Percentiles rank a stretch among this genome's conserved stretches.
Conservation (phyloP, 2,329 filamentous ascomycete genomes). For the Ophiostoma tasmaniense region DNA sequence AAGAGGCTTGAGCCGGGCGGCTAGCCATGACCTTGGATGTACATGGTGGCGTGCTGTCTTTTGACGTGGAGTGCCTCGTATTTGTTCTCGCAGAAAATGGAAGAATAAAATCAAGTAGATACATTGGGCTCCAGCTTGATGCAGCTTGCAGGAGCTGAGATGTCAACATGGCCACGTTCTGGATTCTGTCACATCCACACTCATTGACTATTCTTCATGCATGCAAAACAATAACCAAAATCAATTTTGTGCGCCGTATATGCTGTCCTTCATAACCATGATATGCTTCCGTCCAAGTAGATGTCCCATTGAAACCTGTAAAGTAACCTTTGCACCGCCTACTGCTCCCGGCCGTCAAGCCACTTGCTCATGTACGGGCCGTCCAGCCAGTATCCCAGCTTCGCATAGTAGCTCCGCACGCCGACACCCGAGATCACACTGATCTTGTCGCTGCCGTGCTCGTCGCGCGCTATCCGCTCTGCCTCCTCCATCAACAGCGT, state of each 20-base stretch:
- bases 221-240: neutral
- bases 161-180: too few species aligned
- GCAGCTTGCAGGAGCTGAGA: too few species aligned
- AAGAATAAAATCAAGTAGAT: neutral
- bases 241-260: neutral
- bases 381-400: slow-evolving; percentile 87
- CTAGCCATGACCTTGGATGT: too few species aligned
- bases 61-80: too few species aligned
- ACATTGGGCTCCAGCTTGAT: too few species aligned
- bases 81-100: neutral
- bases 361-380: slow-evolving; percentile 74
- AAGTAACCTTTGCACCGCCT: neutral
- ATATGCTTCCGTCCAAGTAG: neutral
- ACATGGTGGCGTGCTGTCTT: too few species aligned
- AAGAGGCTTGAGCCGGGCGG: too few species aligned
- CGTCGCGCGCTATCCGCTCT: slow-evolving; percentile 85
- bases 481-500: slow-evolving; percentile 97
- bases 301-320: neutral
- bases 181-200: too few species aligned
- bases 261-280: neutral
- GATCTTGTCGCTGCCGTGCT: slow-evolving; percentile 90
- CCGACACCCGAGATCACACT: slow-evolving; percentile 97
- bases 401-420: slow-evolving; percentile 88
- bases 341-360: slow-evolving; percentile 39
- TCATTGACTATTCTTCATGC: too few species aligned